phyloP scores from a whole-genome alignment of 805 yeast species.

The Myxozyma melibiosi region DNA sequence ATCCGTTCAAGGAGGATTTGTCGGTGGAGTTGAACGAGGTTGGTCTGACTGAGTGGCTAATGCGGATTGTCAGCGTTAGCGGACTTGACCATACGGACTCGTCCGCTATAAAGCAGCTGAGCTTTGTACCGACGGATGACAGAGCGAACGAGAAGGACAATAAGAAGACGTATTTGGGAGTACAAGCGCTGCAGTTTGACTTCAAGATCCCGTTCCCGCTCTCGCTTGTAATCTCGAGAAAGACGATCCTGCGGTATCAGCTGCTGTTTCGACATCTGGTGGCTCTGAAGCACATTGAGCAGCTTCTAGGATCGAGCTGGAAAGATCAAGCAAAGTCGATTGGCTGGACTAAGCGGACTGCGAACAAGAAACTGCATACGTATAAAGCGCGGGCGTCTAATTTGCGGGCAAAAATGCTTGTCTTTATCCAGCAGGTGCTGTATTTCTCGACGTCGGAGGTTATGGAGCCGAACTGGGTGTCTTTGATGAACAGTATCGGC shows the following conservation, averaged over 20 bases:
- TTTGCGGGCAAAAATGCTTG: slow-evolving; percentile 53
- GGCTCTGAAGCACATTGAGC: slow-evolving; percentile 63
- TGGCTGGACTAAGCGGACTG: slow-evolving; percentile 68
- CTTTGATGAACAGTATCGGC: slow-evolving; percentile 43
- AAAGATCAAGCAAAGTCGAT: slow-evolving; percentile 61
- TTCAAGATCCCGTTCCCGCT: slow-evolving; percentile 77
- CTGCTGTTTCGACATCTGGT: slow-evolving; percentile 71
- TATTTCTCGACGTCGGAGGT: slow-evolving; percentile 61
- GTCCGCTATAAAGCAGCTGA: slow-evolving; percentile 21
- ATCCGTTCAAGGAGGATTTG: slow-evolving; percentile 43
- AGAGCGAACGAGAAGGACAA: slow-evolving; percentile 26
- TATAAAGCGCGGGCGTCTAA: slow-evolving; percentile 38
- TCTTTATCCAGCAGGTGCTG: slow-evolving; percentile 57
- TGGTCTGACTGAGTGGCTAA: slow-evolving; percentile 42
- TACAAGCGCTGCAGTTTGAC: slow-evolving; percentile 45
- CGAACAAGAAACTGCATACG: slow-evolving; percentile 36
- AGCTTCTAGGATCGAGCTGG: slow-evolving; percentile 69
- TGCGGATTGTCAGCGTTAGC: slow-evolving; percentile 42
- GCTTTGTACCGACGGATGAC: slow-evolving; percentile 12
- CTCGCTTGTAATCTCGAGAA: slow-evolving; percentile 70
- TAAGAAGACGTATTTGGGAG: slow-evolving; percentile 37
- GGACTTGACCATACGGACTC: slow-evolving; percentile 41
- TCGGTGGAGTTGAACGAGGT: slow-evolving; percentile 40
- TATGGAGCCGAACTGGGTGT: slow-evolving; percentile 56
- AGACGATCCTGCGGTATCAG: slow-evolving; percentile 76